Conservation (phyloP, 202 grass and related monocot species). For the Cymbopogon flexuosus region DNA sequence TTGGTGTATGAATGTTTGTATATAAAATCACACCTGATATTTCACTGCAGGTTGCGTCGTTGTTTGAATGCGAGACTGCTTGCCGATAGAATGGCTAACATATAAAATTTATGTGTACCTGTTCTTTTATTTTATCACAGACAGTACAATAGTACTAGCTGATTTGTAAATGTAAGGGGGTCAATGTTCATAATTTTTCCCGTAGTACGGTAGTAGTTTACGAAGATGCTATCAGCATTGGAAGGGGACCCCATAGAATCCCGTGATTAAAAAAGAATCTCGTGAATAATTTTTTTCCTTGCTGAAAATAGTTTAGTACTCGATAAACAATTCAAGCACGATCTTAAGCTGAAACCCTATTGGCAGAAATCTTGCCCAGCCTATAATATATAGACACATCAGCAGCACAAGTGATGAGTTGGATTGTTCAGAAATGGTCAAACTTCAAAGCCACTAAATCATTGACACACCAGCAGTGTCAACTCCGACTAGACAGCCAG, state of each 20-base stretch:
- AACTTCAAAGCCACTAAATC: neutral
- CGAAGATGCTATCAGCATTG: neutral
- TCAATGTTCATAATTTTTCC: neutral
- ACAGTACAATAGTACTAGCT: neutral
- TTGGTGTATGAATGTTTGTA: too few species aligned
- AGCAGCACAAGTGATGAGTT: constrained; percentile 10
- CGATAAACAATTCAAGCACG: neutral
- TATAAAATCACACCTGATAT: too few species aligned
- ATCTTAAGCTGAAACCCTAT: constrained; percentile 17
- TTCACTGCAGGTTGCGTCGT: neutral
- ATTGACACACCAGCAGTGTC: constrained; percentile 15
- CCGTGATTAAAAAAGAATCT: neutral
- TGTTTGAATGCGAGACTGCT: neutral
- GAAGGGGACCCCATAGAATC: neutral
- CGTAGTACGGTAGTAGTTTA: neutral
- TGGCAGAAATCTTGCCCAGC: neutral
- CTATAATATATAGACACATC: constrained; percentile 37
- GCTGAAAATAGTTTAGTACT: neutral
- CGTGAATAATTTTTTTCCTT: constrained; percentile 12
- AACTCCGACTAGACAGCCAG: neutral
- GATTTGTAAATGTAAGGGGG: neutral
- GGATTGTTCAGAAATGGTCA: neutral
- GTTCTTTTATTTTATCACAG: neutral
- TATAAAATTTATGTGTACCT: neutral
- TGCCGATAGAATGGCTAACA: neutral